A percentile compares a stretch with the other conserved stretches of the same genome.
These are phyloP conservation scores for Pistacia integerrima DNA, from an alignment of 345 rosid genomes.

Conservation along the genomic window DNA sequence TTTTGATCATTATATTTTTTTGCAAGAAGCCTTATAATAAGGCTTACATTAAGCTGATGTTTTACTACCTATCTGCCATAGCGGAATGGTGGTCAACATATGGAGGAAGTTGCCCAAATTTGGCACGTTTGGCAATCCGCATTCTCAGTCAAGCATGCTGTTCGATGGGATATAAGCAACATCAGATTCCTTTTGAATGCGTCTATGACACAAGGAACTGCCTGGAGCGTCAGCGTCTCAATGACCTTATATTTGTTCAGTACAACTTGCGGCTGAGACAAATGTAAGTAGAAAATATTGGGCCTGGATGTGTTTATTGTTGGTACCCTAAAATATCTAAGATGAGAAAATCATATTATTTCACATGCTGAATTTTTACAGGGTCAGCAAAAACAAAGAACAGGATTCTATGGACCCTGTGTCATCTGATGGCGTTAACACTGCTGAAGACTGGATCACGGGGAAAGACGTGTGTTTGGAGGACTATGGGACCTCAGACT, in stretches of 20 bases:
- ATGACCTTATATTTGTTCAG: slow-evolving; percentile 76
- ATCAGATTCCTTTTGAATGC: slow-evolving; percentile 43
- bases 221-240: slow-evolving; percentile 71
- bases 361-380: slow-evolving; percentile 21
- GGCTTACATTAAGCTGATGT: slow-evolving; percentile 11
- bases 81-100: slow-evolving; percentile 99
- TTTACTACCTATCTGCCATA: slow-evolving; percentile 26
- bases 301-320: background rate
- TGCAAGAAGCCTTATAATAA: slow-evolving; percentile 1
- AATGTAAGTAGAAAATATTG: slow-evolving; percentile 42
- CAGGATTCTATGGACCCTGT: slow-evolving; percentile 49
- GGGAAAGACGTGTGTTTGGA: slow-evolving; percentile 53
- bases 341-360: slow-evolving; percentile 13
- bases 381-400: slow-evolving; percentile 34
- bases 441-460: slow-evolving; percentile 78
- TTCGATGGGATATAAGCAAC: slow-evolving; percentile 43
- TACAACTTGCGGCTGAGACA: slow-evolving; percentile 75
- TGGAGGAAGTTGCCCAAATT: slow-evolving; percentile 89
- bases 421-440: slow-evolving; percentile 42
- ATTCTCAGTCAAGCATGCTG: slow-evolving; percentile 84
- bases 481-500: slow-evolving; percentile 56
- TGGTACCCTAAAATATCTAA: background rate
- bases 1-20: slow-evolving; percentile 3
- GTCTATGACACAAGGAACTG: slow-evolving; percentile 63
- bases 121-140: slow-evolving; percentile 80